These are phyloP conservation scores for Eutrema yunnanense DNA, from an alignment of 345 rosid genomes.

Conservation along the genomic window DNA sequence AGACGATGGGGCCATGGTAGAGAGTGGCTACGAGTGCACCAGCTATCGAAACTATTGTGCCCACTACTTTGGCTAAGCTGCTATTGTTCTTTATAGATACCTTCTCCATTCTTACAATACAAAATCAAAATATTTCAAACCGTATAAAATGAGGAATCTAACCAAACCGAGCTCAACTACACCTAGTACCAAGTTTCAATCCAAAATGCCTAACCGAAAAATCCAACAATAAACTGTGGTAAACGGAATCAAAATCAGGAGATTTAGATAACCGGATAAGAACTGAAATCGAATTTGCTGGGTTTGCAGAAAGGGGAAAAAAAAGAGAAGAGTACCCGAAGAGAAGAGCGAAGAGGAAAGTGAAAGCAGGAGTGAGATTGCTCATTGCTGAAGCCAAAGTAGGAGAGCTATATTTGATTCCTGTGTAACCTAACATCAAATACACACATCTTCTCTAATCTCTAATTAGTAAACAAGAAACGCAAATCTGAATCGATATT, in stretches of 20 bases:
- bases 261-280: not conserved
- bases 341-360: slow-evolving; percentile 49
- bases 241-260: too few relatives aligned
- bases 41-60: slow-evolving; percentile 46
- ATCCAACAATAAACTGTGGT: too few relatives aligned
- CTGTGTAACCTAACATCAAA: slow-evolving; percentile 35
- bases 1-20: slow-evolving; percentile 49
- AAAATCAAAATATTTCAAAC: not conserved
- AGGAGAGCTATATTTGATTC: slow-evolving; percentile 51
- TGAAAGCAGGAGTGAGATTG: slow-evolving; percentile 54
- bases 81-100: slow-evolving; percentile 40
- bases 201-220: too few relatives aligned
- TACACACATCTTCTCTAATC: slow-evolving; percentile 35
- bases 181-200: too few relatives aligned
- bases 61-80: slow-evolving; percentile 52
- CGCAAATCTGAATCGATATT: not conserved
- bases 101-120: slow-evolving; percentile 53
- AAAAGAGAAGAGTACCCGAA: slow-evolving; percentile 35
- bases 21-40: slow-evolving; percentile 67
- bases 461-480: not conserved
- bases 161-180: too few relatives aligned
- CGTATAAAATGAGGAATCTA: not conserved
- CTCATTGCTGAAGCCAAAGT: slow-evolving; percentile 54
- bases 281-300: not conserved
- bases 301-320: not conserved